phyloP scores from a whole-genome alignment of 2,329 filamentous ascomycete genomes.

The Fusarium aywerte region DNA sequence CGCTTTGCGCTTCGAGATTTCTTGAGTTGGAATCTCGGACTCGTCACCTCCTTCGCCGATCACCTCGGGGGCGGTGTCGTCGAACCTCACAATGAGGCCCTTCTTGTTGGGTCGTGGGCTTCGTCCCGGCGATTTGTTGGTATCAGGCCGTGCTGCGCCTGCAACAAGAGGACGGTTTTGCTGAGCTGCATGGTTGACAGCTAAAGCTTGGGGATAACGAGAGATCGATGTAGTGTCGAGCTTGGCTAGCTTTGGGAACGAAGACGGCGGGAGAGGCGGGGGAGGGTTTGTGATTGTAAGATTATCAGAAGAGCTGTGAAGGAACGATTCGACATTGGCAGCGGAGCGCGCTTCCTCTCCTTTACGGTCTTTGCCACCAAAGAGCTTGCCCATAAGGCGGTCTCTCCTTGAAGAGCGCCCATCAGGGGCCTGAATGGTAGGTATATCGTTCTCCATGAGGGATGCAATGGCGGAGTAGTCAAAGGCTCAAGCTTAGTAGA shows the following conservation, averaged over 20 bases:
- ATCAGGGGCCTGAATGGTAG: conserved; percentile 52
- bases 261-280: conserved; percentile 56
- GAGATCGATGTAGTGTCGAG: conserved; percentile 67
- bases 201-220: conserved; percentile 65
- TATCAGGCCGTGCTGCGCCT: conserved; percentile 52
- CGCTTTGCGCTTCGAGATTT: conserved; percentile 72
- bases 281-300: conserved; percentile 64
- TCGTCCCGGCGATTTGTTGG: conserved; percentile 57
- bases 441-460: conserved; percentile 60
- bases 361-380: conserved; percentile 60
- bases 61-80: conserved; percentile 76
- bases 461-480: conserved; percentile 32
- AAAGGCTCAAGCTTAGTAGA: conserved; percentile 38
- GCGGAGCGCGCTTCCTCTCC: conserved; percentile 50
- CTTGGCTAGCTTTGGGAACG: conserved; percentile 62
- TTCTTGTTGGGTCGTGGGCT: conserved; percentile 66
- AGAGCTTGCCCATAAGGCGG: conserved; percentile 73
- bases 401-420: conserved; percentile 59
- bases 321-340: conserved; percentile 67
- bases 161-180: conserved; percentile 57
- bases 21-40: conserved; percentile 74
- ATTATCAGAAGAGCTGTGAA: conserved; percentile 66
- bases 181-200: conserved; percentile 57
- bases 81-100: conserved; percentile 79
- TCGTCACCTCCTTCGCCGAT: conserved; percentile 95